phyloP scores from a whole-genome alignment of 1,139 yeast species.

The Chernovozyma sophiae-reginae region DNA sequence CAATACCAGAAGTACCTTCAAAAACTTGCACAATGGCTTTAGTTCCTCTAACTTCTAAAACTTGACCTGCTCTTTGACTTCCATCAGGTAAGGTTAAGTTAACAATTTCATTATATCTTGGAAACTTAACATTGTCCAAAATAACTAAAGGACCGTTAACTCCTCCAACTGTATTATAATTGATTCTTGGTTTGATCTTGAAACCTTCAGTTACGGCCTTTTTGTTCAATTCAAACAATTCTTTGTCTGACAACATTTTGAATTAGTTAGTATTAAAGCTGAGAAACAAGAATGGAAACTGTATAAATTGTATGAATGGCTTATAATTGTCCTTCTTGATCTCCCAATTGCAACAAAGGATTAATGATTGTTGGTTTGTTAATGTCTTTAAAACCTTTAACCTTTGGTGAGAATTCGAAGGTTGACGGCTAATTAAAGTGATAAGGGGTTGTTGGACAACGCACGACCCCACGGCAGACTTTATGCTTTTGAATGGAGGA shows the following conservation, averaged over 20 bases:
- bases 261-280: neutral
- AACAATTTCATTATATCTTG: constrained; percentile 94
- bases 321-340: neutral
- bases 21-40: constrained; percentile 98
- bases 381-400: neutral
- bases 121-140: constrained; percentile 93
- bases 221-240: constrained; percentile 74
- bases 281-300: neutral
- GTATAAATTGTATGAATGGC: neutral
- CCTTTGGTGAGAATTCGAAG: neutral
- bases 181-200: constrained; percentile 82
- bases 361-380: neutral
- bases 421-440: constrained; percentile 4
- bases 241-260: constrained; percentile 47
- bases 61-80: constrained; percentile 91
- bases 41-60: constrained; percentile 93
- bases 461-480: constrained; percentile 6
- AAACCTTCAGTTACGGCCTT: constrained; percentile 90
- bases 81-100: constrained; percentile 96
- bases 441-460: constrained; percentile 8
- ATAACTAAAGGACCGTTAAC: constrained; percentile 98
- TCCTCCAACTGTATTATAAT: constrained; percentile 95
- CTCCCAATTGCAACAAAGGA: constrained; percentile 2
- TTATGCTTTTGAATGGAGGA: no score
- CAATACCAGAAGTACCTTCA: constrained; percentile 97